Percentiles rank a stretch among this genome's conserved stretches.
Conservation (phyloP, 306 rosid genomes). For the Luffa aegyptiaca region DNA sequence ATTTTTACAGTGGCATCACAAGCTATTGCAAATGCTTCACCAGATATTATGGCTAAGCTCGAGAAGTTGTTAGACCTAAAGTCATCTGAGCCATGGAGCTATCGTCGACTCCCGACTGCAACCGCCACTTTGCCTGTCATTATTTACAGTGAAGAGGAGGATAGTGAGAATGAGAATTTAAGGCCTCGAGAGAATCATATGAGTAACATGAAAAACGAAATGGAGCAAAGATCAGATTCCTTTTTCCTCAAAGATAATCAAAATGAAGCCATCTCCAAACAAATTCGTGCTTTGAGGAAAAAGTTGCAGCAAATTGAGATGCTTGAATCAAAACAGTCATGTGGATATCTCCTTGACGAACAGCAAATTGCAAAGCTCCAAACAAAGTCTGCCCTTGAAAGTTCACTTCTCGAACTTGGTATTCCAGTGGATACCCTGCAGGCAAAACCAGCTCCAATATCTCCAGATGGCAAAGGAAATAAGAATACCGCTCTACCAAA, state of each 20-base stretch:
- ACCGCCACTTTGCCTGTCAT: conserved; percentile 85
- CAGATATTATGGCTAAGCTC: conserved; percentile 63
- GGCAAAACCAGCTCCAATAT: conserved; percentile 28
- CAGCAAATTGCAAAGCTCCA: conserved; percentile 88
- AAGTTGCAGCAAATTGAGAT: conserved; percentile 96
- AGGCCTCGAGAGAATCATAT: conserved; percentile 41
- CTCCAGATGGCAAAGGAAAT: conserved; percentile 53
- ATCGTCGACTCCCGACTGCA: conserved; percentile 77
- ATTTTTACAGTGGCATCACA: conserved; percentile 61
- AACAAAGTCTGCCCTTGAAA: conserved; percentile 47
- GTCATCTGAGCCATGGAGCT: conserved; percentile 87
- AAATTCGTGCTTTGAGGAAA: conserved; percentile 66
- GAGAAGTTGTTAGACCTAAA: conserved; percentile 61
- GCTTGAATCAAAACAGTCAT: conserved; percentile 78
- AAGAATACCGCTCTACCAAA: conserved; percentile 43
- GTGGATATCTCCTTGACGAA: conserved; percentile 68
- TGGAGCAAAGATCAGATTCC: conserved; percentile 38
- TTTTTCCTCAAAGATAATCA: conserved; percentile 52
- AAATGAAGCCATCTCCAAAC: conserved; percentile 35
- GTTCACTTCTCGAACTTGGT: conserved; percentile 72
- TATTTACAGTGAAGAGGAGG: conserved; percentile 79
- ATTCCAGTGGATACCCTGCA: conserved; percentile 33
- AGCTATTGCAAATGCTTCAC: conserved; percentile 52
- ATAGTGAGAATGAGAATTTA: conserved; percentile 46
- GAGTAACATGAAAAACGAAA: conserved; percentile 27